Evolutionary conservation across 257 asterid genomes (phyloP), one percentile per base, ranked within the genome.

Genomic region (Verbena officinalis): DNA sequence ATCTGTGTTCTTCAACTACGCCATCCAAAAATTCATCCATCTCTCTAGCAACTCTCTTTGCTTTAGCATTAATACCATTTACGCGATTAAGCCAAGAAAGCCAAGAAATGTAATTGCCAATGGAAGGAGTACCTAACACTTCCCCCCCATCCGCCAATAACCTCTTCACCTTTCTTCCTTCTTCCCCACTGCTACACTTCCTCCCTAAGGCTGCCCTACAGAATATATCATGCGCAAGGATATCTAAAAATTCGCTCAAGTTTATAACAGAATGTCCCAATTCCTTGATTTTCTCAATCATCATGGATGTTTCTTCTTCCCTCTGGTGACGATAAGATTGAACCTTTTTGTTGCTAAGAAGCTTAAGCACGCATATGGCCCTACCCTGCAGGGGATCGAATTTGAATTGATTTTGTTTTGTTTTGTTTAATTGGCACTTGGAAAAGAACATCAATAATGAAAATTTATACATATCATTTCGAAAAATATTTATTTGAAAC

Each of bases 271-370:
- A 38, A 5, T 67, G 42, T 27, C 71, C 65, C 22, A 8, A 4
- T 9, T 48, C 17, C 49, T 4, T 33, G 2, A 81, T 75, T 7
- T 55, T 75, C 51, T 65, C 67, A 4, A 82, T 48, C 81, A 82
- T 73, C 2, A 53, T 16, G 0, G 74, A 20, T 4, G 81, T 78
- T 40, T 78, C 86, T 59, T 80, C 81, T 23, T 70, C 86, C 11
- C 83, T 65, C 4, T 73, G 40, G 3, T 4, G 3, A 1, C 65
- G 53, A 63, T 55, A 79, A 1, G 83, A 81, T 2, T 60, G 75
- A 17, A 84, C 90, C 72, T 78, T 69, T 31, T 66, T 78, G 67
- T 55, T 74, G n/a, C 82, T 81, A 10, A 83, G 56, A 7, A 83
- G 78, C 8, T 83, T 83, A 22, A 80, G 65, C 7, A 80, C 77